These are phyloP conservation scores for Sclerotinia sclerotiorum DNA, from an alignment of 2,329 filamentous ascomycete genomes.

Conservation along the genomic window DNA sequence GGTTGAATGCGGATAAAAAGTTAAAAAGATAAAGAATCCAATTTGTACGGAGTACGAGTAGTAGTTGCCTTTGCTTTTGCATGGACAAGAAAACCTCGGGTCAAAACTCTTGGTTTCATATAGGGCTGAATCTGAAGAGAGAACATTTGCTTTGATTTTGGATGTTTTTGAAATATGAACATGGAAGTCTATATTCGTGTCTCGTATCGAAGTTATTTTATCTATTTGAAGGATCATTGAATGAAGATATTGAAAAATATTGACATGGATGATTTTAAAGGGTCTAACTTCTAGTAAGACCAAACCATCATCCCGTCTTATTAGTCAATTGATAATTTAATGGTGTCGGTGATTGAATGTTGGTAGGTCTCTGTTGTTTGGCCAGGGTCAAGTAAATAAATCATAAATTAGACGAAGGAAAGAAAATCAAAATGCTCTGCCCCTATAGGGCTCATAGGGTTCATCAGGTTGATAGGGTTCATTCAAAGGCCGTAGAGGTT, in stretches of 20 bases:
- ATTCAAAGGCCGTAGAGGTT: too few relatives aligned
- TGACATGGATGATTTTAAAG: background rate
- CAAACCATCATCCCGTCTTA: background rate
- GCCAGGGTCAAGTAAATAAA: background rate
- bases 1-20: too few relatives aligned
- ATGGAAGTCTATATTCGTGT: background rate
- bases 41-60: too few relatives aligned
- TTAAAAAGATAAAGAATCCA: too few relatives aligned
- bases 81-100: background rate
- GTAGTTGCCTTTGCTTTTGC: too few relatives aligned
- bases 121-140: slow-evolving; percentile 12
- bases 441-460: background rate
- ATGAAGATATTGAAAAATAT: background rate
- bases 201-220: background rate
- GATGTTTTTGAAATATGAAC: background rate
- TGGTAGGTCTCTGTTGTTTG: background rate
- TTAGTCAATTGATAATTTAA: background rate
- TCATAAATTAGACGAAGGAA: background rate
- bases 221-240: too few relatives aligned
- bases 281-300: too few relatives aligned
- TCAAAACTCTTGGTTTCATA: background rate
- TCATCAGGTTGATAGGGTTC: background rate
- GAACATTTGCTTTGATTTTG: too few relatives aligned
- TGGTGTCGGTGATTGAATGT: background rate
- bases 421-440: background rate